Evolutionary conservation across 495 filamentous ascomycete genomes (phyloP), one percentile per base, ranked within the genome.

Genomic region (Amniculicola lignicola): DNA sequence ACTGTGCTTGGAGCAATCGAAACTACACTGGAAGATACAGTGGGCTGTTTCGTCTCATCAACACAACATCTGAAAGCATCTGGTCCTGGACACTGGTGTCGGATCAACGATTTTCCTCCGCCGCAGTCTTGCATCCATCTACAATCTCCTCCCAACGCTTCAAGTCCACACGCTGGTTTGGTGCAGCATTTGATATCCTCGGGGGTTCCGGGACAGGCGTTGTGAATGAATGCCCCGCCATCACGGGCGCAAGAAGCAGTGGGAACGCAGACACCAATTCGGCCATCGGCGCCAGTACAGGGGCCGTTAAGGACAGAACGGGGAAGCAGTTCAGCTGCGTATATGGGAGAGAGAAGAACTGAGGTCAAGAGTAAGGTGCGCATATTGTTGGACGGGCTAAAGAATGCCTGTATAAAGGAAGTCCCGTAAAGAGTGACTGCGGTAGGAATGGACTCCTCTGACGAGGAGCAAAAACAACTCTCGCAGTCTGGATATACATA

Each of bases 111-210:
- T 18, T 58, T 50, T 24, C 38, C 45, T 9, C 28, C 47, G 3
- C 48, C 48, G 31, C 56, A 59, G 2, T 52, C 7, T 21, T 52
- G 14, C 10, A 37, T 33, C 56, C 56, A 59, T 6, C 56, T 47
- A 33, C 56, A 59, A 18, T 59, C 56, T 7, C 56, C 56, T 14
- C n/a, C 25, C 7, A 18, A 29, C 11, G 27, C 48, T 3, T 29
- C 42, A 15, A 14, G 16, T 14, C 33, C 16, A 22, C 56, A 59
- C 5, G 25, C 23, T 10, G 56, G 18, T 21, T 59, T 59, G 4
- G 49, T 53, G 18, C 56, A 59, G 56, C 56, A 59, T 41, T 59
- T 59, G 27, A 59, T 59, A 25, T 59, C 49, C 16, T 59, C 49
- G 2, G 56, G 39, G 14, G 56, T 59, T 18, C 48, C 48, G 4